These are phyloP conservation scores for Tremellales sp. DNA, from an alignment of 1,284 basidiomycete genomes.

Conservation along the genomic window DNA sequence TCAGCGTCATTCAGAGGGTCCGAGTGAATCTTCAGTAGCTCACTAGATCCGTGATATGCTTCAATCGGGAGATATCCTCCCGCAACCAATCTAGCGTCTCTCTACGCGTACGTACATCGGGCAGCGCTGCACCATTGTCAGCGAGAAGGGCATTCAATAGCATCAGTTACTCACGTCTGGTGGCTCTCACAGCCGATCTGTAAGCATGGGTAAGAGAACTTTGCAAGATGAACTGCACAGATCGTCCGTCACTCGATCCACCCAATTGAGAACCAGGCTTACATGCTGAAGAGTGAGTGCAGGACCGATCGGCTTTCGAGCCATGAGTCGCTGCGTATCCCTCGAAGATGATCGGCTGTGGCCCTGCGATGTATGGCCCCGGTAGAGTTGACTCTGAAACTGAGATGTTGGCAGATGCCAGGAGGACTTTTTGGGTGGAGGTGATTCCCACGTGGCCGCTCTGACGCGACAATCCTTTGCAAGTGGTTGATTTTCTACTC, in stretches of 20 bases:
- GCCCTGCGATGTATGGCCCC: too few relatives aligned
- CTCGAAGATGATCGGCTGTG: too few relatives aligned
- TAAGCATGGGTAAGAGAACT: conserved; percentile 43
- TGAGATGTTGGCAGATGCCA: too few relatives aligned
- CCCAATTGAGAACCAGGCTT: conserved; percentile 5
- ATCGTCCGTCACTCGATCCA: neutral
- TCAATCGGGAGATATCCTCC: conserved; percentile 39
- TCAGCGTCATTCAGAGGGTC: neutral
- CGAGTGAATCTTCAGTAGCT: too few relatives aligned
- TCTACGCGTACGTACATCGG: conserved; percentile 38
- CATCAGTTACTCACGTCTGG: conserved; percentile 35
- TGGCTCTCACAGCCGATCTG: conserved; percentile 42
- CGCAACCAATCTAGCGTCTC: conserved; percentile 48
- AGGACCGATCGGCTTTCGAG: too few relatives aligned
- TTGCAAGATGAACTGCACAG: conserved; percentile 42
- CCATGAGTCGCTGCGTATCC: too few relatives aligned
- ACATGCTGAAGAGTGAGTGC: conserved; percentile 38
- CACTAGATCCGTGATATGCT: conserved; percentile 35
- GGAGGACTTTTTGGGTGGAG: too few relatives aligned
- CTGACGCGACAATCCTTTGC: too few relatives aligned
- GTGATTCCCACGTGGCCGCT: too few relatives aligned
- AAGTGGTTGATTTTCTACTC: too few relatives aligned
- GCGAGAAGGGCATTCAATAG: neutral
- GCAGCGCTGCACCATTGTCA: conserved; percentile 33
- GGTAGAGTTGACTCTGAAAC: too few relatives aligned